Percentiles rank a stretch among this genome's conserved stretches.
Evolutionary conservation across 2,329 filamentous ascomycete species (phyloP).

Genomic region (Aspergillus jensenii): DNA sequence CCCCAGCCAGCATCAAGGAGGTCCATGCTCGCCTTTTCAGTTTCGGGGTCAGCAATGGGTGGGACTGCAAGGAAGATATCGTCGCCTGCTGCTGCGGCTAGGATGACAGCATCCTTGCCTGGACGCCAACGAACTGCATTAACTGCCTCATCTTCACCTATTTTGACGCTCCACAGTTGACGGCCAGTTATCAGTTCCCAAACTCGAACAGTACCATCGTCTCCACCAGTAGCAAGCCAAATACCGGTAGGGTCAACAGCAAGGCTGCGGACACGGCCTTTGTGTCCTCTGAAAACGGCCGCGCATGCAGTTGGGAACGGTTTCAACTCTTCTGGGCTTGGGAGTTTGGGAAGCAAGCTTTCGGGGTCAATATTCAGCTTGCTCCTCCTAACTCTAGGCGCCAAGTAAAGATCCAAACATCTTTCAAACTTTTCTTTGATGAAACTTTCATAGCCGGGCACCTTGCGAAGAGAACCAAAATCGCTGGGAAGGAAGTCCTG

Average conservation of each 20-base stretch:
- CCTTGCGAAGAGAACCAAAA: constrained; percentile 80
- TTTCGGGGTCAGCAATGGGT: constrained; percentile 67
- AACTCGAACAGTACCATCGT: constrained; percentile 87
- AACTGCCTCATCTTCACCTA: constrained; percentile 76
- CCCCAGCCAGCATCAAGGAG: constrained; percentile 88
- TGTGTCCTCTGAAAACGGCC: constrained; percentile 82
- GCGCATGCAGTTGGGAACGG: constrained; percentile 92
- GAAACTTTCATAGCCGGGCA: constrained; percentile 85
- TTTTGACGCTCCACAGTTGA: constrained; percentile 79
- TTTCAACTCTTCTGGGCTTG: constrained; percentile 86
- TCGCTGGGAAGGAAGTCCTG: constrained; percentile 83
- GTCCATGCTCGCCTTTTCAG: constrained; percentile 72
- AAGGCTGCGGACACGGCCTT: constrained; percentile 81
- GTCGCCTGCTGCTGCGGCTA: constrained; percentile 82
- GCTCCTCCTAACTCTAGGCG: constrained; percentile 86
- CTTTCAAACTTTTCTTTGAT: constrained; percentile 96
- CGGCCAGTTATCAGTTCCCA: constrained; percentile 87
- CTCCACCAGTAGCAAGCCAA: constrained; percentile 87
- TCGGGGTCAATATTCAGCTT: constrained; percentile 95
- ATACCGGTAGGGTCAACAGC: constrained; percentile 81
- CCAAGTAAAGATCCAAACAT: constrained; percentile 91
- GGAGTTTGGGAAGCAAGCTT: constrained; percentile 87
- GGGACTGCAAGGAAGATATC: constrained; percentile 83
- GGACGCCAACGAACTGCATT: constrained; percentile 90
- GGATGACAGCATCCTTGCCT: constrained; percentile 72